Conservation (phyloP, 2,329 filamentous ascomycete genomes). For the Exophiala oligosperma region DNA sequence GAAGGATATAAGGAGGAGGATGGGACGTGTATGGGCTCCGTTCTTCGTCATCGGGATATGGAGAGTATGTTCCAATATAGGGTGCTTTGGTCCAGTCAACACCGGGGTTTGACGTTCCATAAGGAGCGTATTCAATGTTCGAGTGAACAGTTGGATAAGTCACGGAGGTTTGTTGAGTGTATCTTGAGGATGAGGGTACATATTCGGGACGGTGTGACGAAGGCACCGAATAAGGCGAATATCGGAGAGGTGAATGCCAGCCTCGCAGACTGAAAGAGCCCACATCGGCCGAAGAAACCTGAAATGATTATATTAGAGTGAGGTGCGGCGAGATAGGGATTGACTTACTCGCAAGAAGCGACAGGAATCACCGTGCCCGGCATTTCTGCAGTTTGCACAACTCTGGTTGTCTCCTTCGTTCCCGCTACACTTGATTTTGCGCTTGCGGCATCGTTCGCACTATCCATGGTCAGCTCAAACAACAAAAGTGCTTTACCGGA, state of each 20-base stretch:
- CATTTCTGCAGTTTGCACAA: conserved; percentile 80
- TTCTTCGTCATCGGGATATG: conserved; percentile 37
- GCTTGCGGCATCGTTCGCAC: conserved; percentile 86
- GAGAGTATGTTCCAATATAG: conserved; percentile 23
- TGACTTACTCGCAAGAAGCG: conserved; percentile 71
- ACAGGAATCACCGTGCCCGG: conserved; percentile 62
- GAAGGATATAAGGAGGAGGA: conserved; percentile 38
- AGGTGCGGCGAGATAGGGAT: not conserved
- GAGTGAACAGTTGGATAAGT: conserved; percentile 13
- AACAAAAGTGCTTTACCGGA: not conserved
- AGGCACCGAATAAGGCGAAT: conserved; percentile 22
- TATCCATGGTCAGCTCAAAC: conserved; percentile 38
- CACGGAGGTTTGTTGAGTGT: conserved; percentile 9
- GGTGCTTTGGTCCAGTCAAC: conserved; percentile 21
- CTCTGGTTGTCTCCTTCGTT: conserved; percentile 72
- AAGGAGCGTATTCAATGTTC: conserved; percentile 18
- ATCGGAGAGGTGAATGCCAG: conserved; percentile 18
- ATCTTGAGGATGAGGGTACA: conserved; percentile 17
- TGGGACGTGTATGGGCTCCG: conserved; percentile 35
- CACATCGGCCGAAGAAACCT: not conserved
- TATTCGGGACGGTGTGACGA: conserved; percentile 18
- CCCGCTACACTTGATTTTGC: conserved; percentile 93
- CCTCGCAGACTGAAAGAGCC: conserved; percentile 1
- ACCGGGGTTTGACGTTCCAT: conserved; percentile 9
- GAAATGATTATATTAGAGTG: not conserved